Evolutionary conservation across 2,329 filamentous ascomycete species (phyloP), one percentile per base, ranked within the genome.

Genomic region (Mycosphaerella sp.): DNA sequence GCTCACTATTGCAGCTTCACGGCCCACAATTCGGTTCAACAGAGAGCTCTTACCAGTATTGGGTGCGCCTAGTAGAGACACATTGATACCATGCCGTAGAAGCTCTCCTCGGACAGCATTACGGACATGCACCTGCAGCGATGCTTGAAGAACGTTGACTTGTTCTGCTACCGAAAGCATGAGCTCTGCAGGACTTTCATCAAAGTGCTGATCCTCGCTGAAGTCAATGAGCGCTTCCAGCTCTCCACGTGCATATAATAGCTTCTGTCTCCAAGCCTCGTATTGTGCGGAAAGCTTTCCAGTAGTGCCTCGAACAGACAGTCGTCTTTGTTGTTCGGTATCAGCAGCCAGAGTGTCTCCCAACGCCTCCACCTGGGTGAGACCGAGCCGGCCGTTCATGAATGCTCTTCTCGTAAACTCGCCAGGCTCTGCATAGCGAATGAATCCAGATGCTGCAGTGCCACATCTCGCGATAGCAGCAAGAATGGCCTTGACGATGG

Each of bases 161-260:
- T 89, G 82, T 0, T 59, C 60, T 1, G 81, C 78, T 27, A 96
- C 87, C 43, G 83, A 88, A 0, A 65, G 68, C 40, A 94, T 77
- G 17, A 97, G 75, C 49, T 86, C 79, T 0, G 77, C 72, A 0
- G 89, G 86, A 2, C 87, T 85, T 69, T 95, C 89, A 60, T 97
- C 90, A 64, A 98, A 95, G 71, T 97, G 87, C 70, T 98, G 91
- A 64, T 97, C 93, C 68, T 98, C 93, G 1, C 88, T 86, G 67
- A 98, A 98, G 70, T 98, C 93, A 55, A 98, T 97, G 59, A 98
- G 72, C 0, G 93, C 93, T 70, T 98, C 93, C 35, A 98, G 77
- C 71, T 97, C 90, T 8, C 89, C 93, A 1, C 93, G 81, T 8
- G 90, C 90, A 56, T 85, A 78, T 6, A 97, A 74, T 14, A 98